Base-by-base conservation (phyloP, 2,329 filamentous ascomycete species). In the Lojkania enalia region DNA sequence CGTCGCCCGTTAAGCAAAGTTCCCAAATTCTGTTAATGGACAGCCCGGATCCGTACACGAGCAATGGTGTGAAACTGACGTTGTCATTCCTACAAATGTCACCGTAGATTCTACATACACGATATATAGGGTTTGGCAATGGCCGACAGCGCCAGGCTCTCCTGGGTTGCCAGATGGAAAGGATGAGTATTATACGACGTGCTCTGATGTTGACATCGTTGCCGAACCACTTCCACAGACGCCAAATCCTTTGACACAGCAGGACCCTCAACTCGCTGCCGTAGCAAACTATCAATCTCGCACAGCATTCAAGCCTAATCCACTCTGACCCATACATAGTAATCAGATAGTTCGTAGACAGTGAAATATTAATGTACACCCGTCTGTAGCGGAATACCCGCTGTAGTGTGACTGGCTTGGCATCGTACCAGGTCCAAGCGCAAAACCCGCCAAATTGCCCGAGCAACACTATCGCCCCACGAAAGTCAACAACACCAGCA, bases 1-100 rank as follows among this genome's bases (percentile, higher is more conserved):
- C 6, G 60, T 63, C 13, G 55, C 76, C 40, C 85, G 89, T 46
- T 78, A 82, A 58, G 51, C 72, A 19, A 60, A 81, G 49, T 81
- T 81, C 56, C 74, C 78, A 1, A 76, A 80, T 40, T 64, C 75
- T 33, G 61, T 76, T 21, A 77, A 76, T 66, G 79, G 77, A 18
- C 69, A 71, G 43, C 48, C 42, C 45, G 23, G 41, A 18, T 44
- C n/a, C 20, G 40, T 27, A 13, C 15, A 43, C 20, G 14, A 43
- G 32, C 32, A 44, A 38, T 44, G 16, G 41, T 44, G 20, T 44
- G 20, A 44, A 38, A 44, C 20, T 14, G 33, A 44, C 38, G n/a
- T 44, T 31, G 16, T 25, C 30, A 38, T 44, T 30, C 41, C 32
- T 23, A 23, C 41, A 30, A 20, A 44, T 38, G 9, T 44, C 37